Base-by-base conservation (phyloP, 73 alveolate genomes). In the Paramecium caudatum region DNA sequence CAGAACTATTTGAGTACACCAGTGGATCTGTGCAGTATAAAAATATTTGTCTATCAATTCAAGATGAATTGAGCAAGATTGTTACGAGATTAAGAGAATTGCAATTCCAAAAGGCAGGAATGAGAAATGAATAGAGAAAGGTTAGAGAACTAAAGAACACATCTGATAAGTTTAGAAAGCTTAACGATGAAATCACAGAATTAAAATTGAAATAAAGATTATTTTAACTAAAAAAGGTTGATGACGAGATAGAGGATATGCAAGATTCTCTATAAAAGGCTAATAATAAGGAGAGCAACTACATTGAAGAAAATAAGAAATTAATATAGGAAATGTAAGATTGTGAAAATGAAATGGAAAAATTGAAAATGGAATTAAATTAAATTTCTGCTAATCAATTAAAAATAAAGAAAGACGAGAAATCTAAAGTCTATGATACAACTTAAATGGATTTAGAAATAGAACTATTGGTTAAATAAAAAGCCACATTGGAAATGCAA, bases 11-110 rank as follows among this genome's bases (percentile, higher is more conserved):
- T 12, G 82, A 62, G 34, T 27, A 27, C 15, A 47, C 30, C 0
- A 62, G 82, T 62, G 82, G 82, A 1, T 25, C 47, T 62, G 47
- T 62, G 21, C 47, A 62, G 16, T 62, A 62, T 62, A 62, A 62
- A 62, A 62, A 62, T 5, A 62, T 47, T 27, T 62, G 82, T 62
- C 10, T 25, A 62, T 10, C 25, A 36, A 62, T 62, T 4, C 16
- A 62, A 13, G 16, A 16, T 21, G 82, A 62, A 30, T 25, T 62
- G 30, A 62, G 30, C 16, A 23, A 7, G 30, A 47, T 62, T 3
- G 45, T 62, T 27, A 25, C 30, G 25, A 62, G 82, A 6, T 25
- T 62, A 47, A 62, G 82, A 17, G 82, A 62, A 27, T 62, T 27
- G 6, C 2, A 62, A 15, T 32, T 62, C 30, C 30, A 62, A 62